Percentiles rank a stretch among this genome's conserved stretches.
phyloP scores from a whole-genome alignment of 495 filamentous ascomycete species.

The Ramalina peruviana region DNA sequence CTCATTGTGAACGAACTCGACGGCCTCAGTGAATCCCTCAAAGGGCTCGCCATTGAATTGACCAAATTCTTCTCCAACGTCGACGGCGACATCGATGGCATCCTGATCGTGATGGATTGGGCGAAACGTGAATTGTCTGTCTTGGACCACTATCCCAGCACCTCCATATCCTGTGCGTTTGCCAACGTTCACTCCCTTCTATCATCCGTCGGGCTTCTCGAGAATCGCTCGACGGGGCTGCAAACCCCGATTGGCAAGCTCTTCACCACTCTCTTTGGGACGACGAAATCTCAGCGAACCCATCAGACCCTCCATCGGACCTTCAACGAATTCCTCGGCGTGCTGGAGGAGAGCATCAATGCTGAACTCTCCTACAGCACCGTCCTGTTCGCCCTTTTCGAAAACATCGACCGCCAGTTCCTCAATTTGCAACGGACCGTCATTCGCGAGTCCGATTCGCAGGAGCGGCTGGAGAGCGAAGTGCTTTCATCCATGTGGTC shows the following conservation, averaged over 20 bases:
- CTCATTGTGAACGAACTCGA: conserved; percentile 76
- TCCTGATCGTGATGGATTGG: conserved; percentile 92
- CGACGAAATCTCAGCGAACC: conserved; percentile 64
- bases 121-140: conserved; percentile 62
- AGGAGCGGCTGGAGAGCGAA: conserved; percentile 65
- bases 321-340: conserved; percentile 74
- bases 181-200: conserved; percentile 71
- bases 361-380: conserved; percentile 65
- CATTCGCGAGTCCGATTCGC: conserved; percentile 61
- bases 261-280: conserved; percentile 60
- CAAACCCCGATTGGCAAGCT: conserved; percentile 54
- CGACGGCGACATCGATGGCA: conserved; percentile 81
- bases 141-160: conserved; percentile 38
- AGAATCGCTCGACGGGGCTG: conserved; percentile 39
- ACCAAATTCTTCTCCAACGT: conserved; percentile 84
- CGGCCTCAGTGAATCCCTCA: conserved; percentile 66
- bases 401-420: conserved; percentile 78
- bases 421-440: conserved; percentile 77
- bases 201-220: conserved; percentile 52
- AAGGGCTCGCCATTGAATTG: conserved; percentile 64
- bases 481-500: conserved; percentile 78
- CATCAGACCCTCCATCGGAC: conserved; percentile 65
- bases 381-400: conserved; percentile 68
- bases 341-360: conserved; percentile 77
- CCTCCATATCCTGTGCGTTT: conserved; percentile 48